Base-by-base conservation (phyloP, 768 basidiomycete genomes). In the Lactarius quietus region DNA sequence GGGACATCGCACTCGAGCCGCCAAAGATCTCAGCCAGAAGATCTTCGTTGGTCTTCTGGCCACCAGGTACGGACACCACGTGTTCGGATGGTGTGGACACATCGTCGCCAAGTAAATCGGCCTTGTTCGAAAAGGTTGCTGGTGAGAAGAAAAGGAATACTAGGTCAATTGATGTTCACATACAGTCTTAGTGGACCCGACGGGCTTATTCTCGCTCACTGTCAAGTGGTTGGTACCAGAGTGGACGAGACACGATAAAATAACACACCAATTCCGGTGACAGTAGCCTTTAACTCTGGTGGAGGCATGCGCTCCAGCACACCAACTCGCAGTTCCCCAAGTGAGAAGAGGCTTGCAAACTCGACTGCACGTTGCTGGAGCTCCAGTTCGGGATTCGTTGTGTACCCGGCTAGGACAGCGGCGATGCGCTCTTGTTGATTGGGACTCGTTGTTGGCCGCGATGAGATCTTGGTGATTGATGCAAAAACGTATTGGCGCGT, bases 271-370 rank as follows among this genome's bases (percentile, higher is more conserved):
- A 90, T 83, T 54, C 93, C 97, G 83, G 96, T 90, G 2, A 98
- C 92, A 3, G 96, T 98, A n/a, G 91, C 89, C 78, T 95, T 97
- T 69, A 98, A 78, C 75, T 99, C 97, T 2, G 97, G 97, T 6
- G 93, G 91, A n/a, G 97, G 97, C 97, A 99, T 99, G 62, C 94
- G 85, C 78, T 99, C 97, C 65, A 98, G 76, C 1, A 99, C 94
- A 41, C 96, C 97, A 9, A 83, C 81, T 65, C 85, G 82, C 26
- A 91, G 78, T n/a, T 90, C 86, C 6, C 88, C 88, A 9, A 93
- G 77, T 33, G 82, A 85, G 73, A 93, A 93, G 69, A 99, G 74
- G 70, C 85, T 90, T 1, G 90, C 92, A 75, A 95, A 98, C 76
- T 99, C 97, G 17, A 98, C 93, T 0, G 95, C 90, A 51, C 97